Conservation (phyloP, 225 moss, liverwort and hornwort species). For the Sphagnum contortum region DNA sequence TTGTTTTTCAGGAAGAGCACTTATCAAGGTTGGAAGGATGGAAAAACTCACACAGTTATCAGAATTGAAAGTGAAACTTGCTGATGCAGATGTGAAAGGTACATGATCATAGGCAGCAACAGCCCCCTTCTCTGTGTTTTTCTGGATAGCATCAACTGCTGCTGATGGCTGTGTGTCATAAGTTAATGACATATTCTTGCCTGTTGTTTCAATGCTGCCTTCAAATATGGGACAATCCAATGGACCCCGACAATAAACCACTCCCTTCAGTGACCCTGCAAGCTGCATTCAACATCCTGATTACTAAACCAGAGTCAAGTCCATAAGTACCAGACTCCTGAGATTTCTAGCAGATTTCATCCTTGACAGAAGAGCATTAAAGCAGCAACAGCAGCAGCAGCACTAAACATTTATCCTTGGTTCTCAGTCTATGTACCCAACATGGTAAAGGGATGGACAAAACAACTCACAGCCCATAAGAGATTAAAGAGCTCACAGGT, state of each 20-base stretch:
- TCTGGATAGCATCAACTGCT: constrained; percentile 56
- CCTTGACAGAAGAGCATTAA: too few species aligned
- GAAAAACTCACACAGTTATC: constrained; percentile 79
- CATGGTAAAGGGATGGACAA: too few species aligned
- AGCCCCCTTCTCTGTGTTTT: constrained; percentile 56
- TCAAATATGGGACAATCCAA: constrained; percentile 95
- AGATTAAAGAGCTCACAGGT: constrained; percentile 44
- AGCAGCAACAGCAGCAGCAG: too few species aligned
- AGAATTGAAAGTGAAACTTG: constrained; percentile 94
- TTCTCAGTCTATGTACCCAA: too few species aligned
- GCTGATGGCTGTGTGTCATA: constrained; percentile 39
- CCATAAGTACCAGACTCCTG: neutral
- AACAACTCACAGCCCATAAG: neutral
- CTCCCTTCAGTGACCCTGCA: constrained; percentile 91
- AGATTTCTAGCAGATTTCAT: neutral
- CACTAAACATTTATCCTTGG: too few species aligned
- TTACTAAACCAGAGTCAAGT: neutral
- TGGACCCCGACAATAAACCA: constrained; percentile 92
- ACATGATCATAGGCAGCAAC: constrained; percentile 89
- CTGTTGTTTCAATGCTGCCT: constrained; percentile 81
- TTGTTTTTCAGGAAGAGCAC: too few species aligned
- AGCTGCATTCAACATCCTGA: constrained; percentile 38
- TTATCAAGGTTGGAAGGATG: neutral
- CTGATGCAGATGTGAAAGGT: constrained; percentile 69
- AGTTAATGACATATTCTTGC: constrained; percentile 59